Percentiles rank a stretch among this genome's conserved stretches.
phyloP scores from a whole-genome alignment of 1,284 basidiomycete genomes.

The Austroboletus niveus region DNA sequence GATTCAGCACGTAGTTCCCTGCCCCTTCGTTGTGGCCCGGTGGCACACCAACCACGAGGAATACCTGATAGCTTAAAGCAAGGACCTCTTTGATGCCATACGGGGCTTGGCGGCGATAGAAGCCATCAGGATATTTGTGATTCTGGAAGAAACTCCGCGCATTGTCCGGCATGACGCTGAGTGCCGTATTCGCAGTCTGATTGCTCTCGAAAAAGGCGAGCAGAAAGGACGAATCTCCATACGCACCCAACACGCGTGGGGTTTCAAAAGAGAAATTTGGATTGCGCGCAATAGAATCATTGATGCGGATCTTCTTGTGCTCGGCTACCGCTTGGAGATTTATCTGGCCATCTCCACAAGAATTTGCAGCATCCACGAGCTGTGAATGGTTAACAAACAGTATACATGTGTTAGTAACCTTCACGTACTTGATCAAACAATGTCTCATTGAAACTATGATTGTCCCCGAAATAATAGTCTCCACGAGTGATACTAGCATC shows the following conservation, averaged over 20 bases:
- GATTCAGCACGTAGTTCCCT: slow-evolving; percentile 19
- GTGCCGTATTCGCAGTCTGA: slow-evolving; percentile 20
- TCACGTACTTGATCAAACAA: slow-evolving; percentile 20
- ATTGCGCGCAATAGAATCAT: slow-evolving; percentile 28
- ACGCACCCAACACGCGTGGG: slow-evolving; percentile 17
- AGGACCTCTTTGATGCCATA: slow-evolving; percentile 6
- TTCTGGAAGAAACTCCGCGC: slow-evolving; percentile 21
- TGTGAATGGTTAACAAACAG: slow-evolving; percentile 2
- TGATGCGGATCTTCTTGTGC: slow-evolving; percentile 16
- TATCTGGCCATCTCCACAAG: slow-evolving; percentile 13
- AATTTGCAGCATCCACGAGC: slow-evolving; percentile 18
- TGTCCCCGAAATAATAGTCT: slow-evolving; percentile 29
- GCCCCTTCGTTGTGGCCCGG: slow-evolving; percentile 24
- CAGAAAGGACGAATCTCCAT: slow-evolving; percentile 25
- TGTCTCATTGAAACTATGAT: slow-evolving; percentile 28
- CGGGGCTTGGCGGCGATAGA: slow-evolving; percentile 22
- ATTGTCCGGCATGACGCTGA: slow-evolving; percentile 6
- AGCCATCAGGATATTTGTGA: slow-evolving; percentile 22
- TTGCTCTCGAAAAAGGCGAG: slow-evolving; percentile 30
- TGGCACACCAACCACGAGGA: slow-evolving; percentile 1
- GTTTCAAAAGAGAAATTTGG: slow-evolving; percentile 24
- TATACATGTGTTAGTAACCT: accelerated
- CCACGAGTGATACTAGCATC: slow-evolving; percentile 27
- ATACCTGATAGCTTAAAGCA: slow-evolving; percentile 1
- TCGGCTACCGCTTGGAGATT: slow-evolving; percentile 21